Evolutionary conservation across 176 grass and related monocot genomes (phyloP), one percentile per base, ranked within the genome.

Genomic region (Rhipidocladum racemiflorum): DNA sequence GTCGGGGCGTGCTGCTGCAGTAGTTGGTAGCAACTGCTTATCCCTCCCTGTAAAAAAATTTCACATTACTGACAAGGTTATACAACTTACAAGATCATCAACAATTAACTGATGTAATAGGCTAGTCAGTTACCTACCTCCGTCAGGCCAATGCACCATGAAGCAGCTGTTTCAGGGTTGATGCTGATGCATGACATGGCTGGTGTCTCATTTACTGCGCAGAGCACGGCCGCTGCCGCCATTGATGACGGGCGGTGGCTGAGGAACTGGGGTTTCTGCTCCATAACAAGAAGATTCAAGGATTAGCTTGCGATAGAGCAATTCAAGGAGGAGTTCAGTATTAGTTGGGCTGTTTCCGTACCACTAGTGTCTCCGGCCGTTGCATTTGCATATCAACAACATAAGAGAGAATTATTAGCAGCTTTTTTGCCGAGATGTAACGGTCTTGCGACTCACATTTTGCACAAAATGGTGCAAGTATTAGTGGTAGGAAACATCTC

Each of bases 181-280:
- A 74, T 61, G 76, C 84, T 67, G 46, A 63, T 42, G 67, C 84
- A 68, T 74, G 63, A 62, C 76, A 77, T 78, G 72, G 70, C 76
- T 51, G 70, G 80, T 54, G 68, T 76, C 81, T 87, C 89, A 74
- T 84, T 73, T 68, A 51, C 67, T 51, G 89, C 81, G 56, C 60
- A 83, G 35, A 94, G 83, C 76, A 94, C 81, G 32, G 84, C 84
- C 51, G 80, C 86, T 82, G 89, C 89, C 25, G 83, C 92, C 77
- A 89, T 76, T 81, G 92, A 86, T 30, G 86, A 84, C 34, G 89
- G 76, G 40, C 76, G 85, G 77, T 85, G 89, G 64, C 77, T 78
- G 53, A 81, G 54, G 57, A 87, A 82, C 74, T 79, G 77, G 77
- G 38, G 81, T 59, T 63, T 89, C 92, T 91, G 75, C 9, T 81